A percentile compares a stretch with the other conserved stretches of the same genome.
Conservation (phyloP, 345 rosid species). For the Populus davidiana region DNA sequence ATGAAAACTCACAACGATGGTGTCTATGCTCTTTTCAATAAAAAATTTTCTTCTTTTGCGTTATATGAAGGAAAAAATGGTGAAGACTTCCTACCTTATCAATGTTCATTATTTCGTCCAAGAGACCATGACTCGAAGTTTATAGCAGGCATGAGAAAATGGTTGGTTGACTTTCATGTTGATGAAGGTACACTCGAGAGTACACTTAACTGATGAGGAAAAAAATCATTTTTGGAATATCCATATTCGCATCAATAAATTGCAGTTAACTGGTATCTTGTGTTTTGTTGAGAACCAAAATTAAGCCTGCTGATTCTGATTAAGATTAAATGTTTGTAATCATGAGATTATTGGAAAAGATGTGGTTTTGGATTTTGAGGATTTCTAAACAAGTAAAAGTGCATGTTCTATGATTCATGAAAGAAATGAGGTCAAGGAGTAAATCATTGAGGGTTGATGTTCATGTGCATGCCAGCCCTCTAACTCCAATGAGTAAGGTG, state of each 20-base stretch:
- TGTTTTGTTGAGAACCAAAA: background rate
- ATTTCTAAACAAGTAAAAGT: background rate
- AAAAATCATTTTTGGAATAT: background rate
- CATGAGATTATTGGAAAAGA: background rate
- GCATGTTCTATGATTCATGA: background rate
- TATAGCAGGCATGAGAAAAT: slow-evolving; percentile 41
- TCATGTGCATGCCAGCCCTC: too few species aligned
- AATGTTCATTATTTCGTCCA: slow-evolving; percentile 43
- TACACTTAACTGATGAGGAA: background rate
- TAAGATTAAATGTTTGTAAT: background rate
- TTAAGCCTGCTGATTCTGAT: background rate
- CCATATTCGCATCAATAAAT: background rate
- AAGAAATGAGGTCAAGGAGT: too few species aligned
- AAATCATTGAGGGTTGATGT: too few species aligned
- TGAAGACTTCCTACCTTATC: slow-evolving; percentile 50
- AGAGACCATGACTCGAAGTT: slow-evolving; percentile 47
- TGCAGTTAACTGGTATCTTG: background rate
- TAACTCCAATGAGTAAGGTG: too few species aligned
- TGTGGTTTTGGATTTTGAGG: background rate
- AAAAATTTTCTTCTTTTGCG: slow-evolving; percentile 61
- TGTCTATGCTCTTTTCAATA: slow-evolving; percentile 57
- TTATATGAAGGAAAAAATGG: slow-evolving; percentile 47
- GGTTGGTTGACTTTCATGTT: slow-evolving; percentile 32
- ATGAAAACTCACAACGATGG: slow-evolving; percentile 38
- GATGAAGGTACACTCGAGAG: slow-evolving; percentile 41